phyloP scores from a whole-genome alignment of 2,329 filamentous ascomycete genomes.

The Seiridium unicorne region DNA sequence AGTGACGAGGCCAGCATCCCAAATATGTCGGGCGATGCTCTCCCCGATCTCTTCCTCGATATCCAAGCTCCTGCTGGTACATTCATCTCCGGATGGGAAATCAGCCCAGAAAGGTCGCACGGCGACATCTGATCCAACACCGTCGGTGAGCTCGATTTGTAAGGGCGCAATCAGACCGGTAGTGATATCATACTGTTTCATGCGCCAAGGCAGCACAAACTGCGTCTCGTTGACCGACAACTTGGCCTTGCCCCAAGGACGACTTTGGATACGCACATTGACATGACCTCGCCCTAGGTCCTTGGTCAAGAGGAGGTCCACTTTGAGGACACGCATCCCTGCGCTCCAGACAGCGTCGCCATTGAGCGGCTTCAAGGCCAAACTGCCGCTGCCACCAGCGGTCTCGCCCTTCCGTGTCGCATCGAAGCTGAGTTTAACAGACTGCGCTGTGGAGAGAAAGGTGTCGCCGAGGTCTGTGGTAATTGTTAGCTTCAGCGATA shows the following conservation, averaged over 20 bases:
- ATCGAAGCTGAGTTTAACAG: slow-evolving; percentile 38
- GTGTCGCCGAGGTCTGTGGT: slow-evolving; percentile 58
- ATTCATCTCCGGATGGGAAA: neutral
- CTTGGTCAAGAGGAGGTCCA: slow-evolving; percentile 15
- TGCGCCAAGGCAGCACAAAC: neutral
- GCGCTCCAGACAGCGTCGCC: slow-evolving; percentile 18
- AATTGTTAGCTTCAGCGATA: slow-evolving; percentile 48
- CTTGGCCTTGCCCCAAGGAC: slow-evolving; percentile 13
- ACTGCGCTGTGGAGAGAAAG: slow-evolving; percentile 44
- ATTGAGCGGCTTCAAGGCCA: neutral
- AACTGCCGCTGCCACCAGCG: slow-evolving; percentile 21
- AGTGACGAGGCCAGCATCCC: slow-evolving; percentile 55
- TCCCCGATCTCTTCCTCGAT: slow-evolving; percentile 58
- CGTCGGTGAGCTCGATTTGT: slow-evolving; percentile 18
- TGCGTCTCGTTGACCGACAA: neutral
- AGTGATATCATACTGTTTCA: slow-evolving; percentile 16
- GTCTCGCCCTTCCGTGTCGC: slow-evolving; percentile 25
- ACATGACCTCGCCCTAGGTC: slow-evolving; percentile 7
- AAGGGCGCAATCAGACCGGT: slow-evolving; percentile 23
- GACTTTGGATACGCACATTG: slow-evolving; percentile 13
- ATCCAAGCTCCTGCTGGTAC: slow-evolving; percentile 26
- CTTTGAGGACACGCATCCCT: slow-evolving; percentile 40
- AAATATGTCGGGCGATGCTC: slow-evolving; percentile 58
- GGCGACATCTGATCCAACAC: slow-evolving; percentile 18
- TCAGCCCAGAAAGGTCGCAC: slow-evolving; percentile 17